A percentile compares a stretch with the other conserved stretches of the same genome.
phyloP scores from a whole-genome alignment of 2,329 filamentous ascomycete species.

The Hymenoscyphus salicellus region DNA sequence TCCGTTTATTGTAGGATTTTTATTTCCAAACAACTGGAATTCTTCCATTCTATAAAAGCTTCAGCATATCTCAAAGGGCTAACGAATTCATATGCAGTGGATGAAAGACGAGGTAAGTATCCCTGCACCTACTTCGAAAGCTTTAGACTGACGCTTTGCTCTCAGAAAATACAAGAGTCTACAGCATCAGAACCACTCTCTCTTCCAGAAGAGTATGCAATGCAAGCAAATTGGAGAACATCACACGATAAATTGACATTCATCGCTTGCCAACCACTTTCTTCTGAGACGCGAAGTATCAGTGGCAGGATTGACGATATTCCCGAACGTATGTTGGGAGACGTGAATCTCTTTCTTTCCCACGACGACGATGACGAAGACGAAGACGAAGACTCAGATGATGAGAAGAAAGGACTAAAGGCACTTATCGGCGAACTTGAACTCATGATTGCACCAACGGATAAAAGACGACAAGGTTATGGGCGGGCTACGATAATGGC shows the following conservation, averaged over 20 bases:
- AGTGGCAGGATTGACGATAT: conserved; percentile 46
- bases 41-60: neutral
- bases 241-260: conserved; percentile 89
- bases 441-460: conserved; percentile 72
- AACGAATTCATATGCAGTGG: conserved; percentile 51
- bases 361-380: conserved; percentile 46
- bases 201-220: conserved; percentile 79
- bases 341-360: conserved; percentile 78
- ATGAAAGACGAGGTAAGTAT: conserved; percentile 58
- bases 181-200: conserved; percentile 85
- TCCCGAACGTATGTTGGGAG: conserved; percentile 62
- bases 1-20: neutral
- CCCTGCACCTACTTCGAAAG: neutral
- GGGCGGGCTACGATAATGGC: conserved; percentile 63
- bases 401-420: conserved; percentile 11
- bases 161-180: conserved; percentile 70
- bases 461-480: conserved; percentile 58
- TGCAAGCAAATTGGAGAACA: conserved; percentile 82
- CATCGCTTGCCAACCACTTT: conserved; percentile 60
- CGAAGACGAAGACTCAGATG: conserved; percentile 46
- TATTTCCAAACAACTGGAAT: neutral
- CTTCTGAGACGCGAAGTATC: neutral
- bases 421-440: conserved; percentile 68
- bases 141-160: neutral
- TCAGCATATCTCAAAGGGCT: neutral